Base-by-base conservation (phyloP, 495 filamentous ascomycete species). In the Aeminium ludgeri region DNA sequence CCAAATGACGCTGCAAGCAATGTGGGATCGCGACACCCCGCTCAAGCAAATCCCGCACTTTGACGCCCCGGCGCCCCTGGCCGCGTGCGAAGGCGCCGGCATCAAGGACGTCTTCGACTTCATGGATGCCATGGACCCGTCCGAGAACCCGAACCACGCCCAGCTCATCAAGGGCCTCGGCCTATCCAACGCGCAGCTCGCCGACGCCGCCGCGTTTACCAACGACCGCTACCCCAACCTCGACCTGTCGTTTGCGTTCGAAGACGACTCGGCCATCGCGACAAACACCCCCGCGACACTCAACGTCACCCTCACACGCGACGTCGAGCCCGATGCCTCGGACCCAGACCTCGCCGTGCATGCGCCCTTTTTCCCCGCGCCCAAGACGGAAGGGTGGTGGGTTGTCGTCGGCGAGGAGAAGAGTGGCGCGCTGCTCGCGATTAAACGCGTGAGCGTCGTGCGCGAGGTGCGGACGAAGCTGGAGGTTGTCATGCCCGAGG, bases 301-400 rank as follows among this genome's bases (percentile, higher is more conserved):
- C 54, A 84, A 79, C 55, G 70, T 99, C 56, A 78, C 76, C 54
- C 78, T 96, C 46, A 77, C 86, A 56, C 80, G 89, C 15, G 85
- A 93, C 38, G 63, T 91, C 0, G 76, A 79, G 10, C 67, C 70
- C 40, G 68, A 73, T 29, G 70, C 74, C 20, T n/a, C n/a, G n/a
- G 82, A 89, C 49, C 70, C 78, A 1, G 80, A 94, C 54, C 74
- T 80, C 0, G 78, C 79, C 30, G 89, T 95, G 2, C 85, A 96
- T 57, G 87, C 89, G 42, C 89, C 89, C 8, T 99, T 94, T 72
- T 99, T 86, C 55, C 86, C 89, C 8, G 68, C 53, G 36, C 73
- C 74, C 56, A 99, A 99, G 72, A 85, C 83, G 70, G 91, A 99
- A 72, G 95, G 84, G 55, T 99, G 87, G 86, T 84, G 94, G 67